Percentiles rank a stretch among this genome's conserved stretches.
Conservation (phyloP, 768 basidiomycete species). For the Asterophora lycoperdoides region DNA sequence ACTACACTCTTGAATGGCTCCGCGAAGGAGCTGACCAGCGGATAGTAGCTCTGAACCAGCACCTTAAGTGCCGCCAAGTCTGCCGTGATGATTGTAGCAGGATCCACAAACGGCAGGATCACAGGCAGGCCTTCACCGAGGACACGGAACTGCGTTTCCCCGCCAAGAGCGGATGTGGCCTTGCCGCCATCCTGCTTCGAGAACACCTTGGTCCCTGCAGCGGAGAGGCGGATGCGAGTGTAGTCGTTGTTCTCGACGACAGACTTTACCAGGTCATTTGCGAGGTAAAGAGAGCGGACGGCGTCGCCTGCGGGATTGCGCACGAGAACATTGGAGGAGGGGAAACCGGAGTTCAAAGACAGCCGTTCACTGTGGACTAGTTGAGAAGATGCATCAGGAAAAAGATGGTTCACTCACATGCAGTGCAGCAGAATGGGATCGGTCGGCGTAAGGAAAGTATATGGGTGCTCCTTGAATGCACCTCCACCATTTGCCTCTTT, state of each 20-base stretch:
- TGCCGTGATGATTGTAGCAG: slow-evolving; percentile 53
- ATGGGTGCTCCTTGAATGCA: slow-evolving; percentile 86
- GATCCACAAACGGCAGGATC: slow-evolving; percentile 77
- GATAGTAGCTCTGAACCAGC: slow-evolving; percentile 79
- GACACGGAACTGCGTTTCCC: slow-evolving; percentile 65
- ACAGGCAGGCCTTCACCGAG: slow-evolving; percentile 83
- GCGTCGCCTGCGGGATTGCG: slow-evolving; percentile 75
- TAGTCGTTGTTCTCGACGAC: slow-evolving; percentile 81
- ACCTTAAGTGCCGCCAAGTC: slow-evolving; percentile 54
- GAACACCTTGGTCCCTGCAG: slow-evolving; percentile 93
- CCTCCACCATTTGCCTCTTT: slow-evolving; percentile 24
- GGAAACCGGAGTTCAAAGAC: slow-evolving; percentile 67
- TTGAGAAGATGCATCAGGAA: background rate
- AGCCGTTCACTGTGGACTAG: slow-evolving; percentile 56
- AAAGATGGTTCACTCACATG: slow-evolving; percentile 48
- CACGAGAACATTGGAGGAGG: slow-evolving; percentile 73
- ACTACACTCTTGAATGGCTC: slow-evolving; percentile 56
- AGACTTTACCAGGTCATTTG: slow-evolving; percentile 79
- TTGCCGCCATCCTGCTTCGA: slow-evolving; percentile 80
- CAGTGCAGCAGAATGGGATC: slow-evolving; percentile 69
- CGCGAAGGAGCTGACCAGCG: slow-evolving; percentile 60
- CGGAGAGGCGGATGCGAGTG: slow-evolving; percentile 77
- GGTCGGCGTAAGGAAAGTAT: slow-evolving; percentile 68
- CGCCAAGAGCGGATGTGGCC: slow-evolving; percentile 22
- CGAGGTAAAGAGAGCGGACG: slow-evolving; percentile 81